These are phyloP conservation scores for Cercospora berteroae DNA, from an alignment of 2,329 filamentous ascomycete species.

Conservation along the genomic window DNA sequence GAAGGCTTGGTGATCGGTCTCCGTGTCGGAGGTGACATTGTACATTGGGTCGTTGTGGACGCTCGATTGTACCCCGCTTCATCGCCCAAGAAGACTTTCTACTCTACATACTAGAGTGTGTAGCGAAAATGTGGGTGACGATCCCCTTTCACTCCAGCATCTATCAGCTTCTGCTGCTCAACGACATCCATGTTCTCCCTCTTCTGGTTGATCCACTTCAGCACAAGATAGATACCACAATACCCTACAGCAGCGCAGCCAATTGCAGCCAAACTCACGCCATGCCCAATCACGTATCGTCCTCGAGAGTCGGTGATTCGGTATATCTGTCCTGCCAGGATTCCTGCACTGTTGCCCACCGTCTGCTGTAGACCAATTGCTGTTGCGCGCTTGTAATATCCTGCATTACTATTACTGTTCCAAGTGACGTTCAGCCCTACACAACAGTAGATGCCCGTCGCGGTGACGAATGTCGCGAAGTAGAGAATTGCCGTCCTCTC, in stretches of 20 bases:
- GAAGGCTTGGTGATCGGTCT: not conserved
- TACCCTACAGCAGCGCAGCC: conserved; percentile 9
- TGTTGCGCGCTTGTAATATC: conserved; percentile 50
- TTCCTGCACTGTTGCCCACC: conserved; percentile 50
- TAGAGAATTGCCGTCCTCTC: conserved; percentile 25
- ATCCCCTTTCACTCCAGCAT: conserved; percentile 11
- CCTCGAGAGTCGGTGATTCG: conserved; percentile 17
- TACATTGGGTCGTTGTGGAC: too few species aligned
- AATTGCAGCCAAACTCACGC: conserved; percentile 11
- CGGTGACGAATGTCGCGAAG: conserved; percentile 31
- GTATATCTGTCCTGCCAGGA: conserved; percentile 51
- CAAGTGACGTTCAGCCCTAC: conserved; percentile 49
- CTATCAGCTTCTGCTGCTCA: conserved; percentile 9
- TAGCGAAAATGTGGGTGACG: conserved; percentile 16
- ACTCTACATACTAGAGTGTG: conserved; percentile 4
- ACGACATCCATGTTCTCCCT: conserved; percentile 8
- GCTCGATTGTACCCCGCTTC: not conserved
- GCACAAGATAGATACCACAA: conserved; percentile 5
- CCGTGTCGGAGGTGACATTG: too few species aligned
- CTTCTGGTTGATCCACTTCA: conserved; percentile 10
- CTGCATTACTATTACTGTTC: conserved; percentile 50
- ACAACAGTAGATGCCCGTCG: conserved; percentile 30
- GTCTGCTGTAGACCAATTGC: conserved; percentile 50
- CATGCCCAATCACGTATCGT: conserved; percentile 14
- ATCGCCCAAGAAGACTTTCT: not conserved